Percentiles rank a stretch among this genome's conserved stretches.
These are phyloP conservation scores for Dryas integrifolia DNA, from an alignment of 331 rosid species.

Conservation along the genomic window DNA sequence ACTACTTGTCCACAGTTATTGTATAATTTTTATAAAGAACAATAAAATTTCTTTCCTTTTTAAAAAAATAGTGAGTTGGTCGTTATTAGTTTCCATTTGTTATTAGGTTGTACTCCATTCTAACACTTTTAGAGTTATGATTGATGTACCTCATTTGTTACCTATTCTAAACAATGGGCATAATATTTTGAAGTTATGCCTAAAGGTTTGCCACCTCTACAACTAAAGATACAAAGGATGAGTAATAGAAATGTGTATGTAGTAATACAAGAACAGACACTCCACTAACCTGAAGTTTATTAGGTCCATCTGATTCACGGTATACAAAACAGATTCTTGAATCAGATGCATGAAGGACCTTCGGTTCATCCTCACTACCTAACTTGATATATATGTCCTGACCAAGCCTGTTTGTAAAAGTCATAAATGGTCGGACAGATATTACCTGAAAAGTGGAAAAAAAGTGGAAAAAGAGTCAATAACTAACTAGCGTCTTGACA, in stretches of 20 bases:
- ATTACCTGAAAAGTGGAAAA: slow-evolving; percentile 54
- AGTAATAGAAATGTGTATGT: neutral
- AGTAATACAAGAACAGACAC: slow-evolving; percentile 21
- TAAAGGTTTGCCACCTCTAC: neutral
- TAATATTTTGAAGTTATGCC: neutral
- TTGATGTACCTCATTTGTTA: neutral
- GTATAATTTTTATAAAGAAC: too few species aligned
- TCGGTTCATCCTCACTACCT: slow-evolving; percentile 73
- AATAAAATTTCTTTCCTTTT: too few species aligned
- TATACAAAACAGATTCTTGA: slow-evolving; percentile 66
- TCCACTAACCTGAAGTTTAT: slow-evolving; percentile 76
- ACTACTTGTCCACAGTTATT: too few species aligned
- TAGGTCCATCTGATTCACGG: slow-evolving; percentile 52
- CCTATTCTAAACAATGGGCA: neutral
- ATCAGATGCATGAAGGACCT: slow-evolving; percentile 74
- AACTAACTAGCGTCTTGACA: neutral
- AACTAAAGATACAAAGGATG: neutral
- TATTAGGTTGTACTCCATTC: too few species aligned
- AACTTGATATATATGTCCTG: slow-evolving; percentile 68
- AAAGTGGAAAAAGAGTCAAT: slow-evolving; percentile 17
- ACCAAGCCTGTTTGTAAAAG: slow-evolving; percentile 94
- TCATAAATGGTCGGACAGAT: slow-evolving; percentile 80
- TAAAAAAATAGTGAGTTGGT: neutral
- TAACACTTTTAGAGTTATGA: neutral
- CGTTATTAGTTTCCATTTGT: neutral